phyloP scores from a whole-genome alignment of 768 basidiomycete genomes.

The Psilocybe azurescens region DNA sequence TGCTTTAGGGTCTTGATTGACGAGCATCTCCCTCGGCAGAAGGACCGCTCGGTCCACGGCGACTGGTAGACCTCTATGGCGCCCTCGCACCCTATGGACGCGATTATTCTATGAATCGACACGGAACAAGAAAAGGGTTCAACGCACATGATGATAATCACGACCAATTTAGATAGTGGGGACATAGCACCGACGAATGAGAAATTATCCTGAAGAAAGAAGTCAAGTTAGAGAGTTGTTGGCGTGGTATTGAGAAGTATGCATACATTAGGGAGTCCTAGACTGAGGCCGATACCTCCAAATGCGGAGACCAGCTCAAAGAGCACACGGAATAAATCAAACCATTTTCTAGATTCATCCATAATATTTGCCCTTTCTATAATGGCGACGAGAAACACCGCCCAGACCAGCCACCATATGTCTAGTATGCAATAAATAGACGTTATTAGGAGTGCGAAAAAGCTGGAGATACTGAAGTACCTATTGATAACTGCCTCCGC shows the following conservation, averaged over 20 bases:
- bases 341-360: conserved; percentile 63
- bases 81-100: conserved; percentile 64
- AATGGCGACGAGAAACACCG: conserved; percentile 73
- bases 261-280: conserved; percentile 59
- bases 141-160: conserved; percentile 71
- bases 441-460: background rate
- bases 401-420: conserved; percentile 84
- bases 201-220: conserved; percentile 50
- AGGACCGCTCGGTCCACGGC: conserved; percentile 66
- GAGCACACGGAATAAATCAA: conserved; percentile 59
- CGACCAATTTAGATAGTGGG: conserved; percentile 72
- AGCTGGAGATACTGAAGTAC: conserved; percentile 34
- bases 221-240: background rate
- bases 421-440: conserved; percentile 38
- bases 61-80: conserved; percentile 74
- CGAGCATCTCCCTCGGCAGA: conserved; percentile 40
- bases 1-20: background rate
- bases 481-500: conserved; percentile 63
- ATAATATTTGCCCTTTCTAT: conserved; percentile 67
- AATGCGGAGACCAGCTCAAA: conserved; percentile 75
- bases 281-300: conserved; percentile 70
- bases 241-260: background rate
- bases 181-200: conserved; percentile 67
- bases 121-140: background rate
- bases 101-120: background rate